Evolutionary conservation across 2,329 filamentous ascomycete genomes (phyloP).

Genomic region (Colletotrichum navitas): DNA sequence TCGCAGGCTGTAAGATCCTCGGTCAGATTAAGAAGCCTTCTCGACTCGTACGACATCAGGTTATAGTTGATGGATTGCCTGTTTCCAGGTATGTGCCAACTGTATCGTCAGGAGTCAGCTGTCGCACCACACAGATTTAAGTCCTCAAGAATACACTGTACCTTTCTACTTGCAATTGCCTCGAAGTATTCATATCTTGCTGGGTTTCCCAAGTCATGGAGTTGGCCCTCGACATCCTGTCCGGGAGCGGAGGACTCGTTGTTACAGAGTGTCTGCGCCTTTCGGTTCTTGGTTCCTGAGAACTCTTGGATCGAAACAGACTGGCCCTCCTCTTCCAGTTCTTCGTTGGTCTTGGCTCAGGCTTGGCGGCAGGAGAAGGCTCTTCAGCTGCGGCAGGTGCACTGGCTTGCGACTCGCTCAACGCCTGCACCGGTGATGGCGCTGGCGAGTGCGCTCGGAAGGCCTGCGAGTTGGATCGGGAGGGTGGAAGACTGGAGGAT

Average conservation of each 20-base stretch:
- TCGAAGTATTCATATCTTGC: constrained; percentile 42
- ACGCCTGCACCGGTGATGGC: constrained; percentile 31
- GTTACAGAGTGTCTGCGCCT: constrained; percentile 26
- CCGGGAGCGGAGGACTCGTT: constrained; percentile 31
- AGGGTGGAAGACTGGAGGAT: constrained; percentile 47
- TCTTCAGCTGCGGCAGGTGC: background rate
- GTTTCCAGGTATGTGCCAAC: constrained; percentile 50
- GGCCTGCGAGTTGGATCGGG: constrained; percentile 32
- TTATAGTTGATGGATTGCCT: constrained; percentile 59
- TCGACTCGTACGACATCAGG: constrained; percentile 59
- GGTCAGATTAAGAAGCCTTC: constrained; percentile 56
- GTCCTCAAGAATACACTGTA: constrained; percentile 2
- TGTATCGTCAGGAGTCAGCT: constrained; percentile 44
- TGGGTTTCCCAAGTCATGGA: constrained; percentile 43
- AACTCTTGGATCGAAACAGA: constrained; percentile 43
- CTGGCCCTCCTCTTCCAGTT: constrained; percentile 42
- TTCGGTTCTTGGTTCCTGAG: constrained; percentile 26
- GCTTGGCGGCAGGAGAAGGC: constrained; percentile 11
- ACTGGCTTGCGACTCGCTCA: background rate
- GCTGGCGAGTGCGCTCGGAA: constrained; percentile 11
- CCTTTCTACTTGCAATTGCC: constrained; percentile 41
- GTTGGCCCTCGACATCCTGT: constrained; percentile 41
- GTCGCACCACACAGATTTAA: background rate
- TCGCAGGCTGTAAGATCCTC: constrained; percentile 51
- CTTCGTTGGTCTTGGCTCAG: constrained; percentile 19